phyloP scores from a whole-genome alignment of 139 green algal genomes.

The Chlorella sp. region DNA sequence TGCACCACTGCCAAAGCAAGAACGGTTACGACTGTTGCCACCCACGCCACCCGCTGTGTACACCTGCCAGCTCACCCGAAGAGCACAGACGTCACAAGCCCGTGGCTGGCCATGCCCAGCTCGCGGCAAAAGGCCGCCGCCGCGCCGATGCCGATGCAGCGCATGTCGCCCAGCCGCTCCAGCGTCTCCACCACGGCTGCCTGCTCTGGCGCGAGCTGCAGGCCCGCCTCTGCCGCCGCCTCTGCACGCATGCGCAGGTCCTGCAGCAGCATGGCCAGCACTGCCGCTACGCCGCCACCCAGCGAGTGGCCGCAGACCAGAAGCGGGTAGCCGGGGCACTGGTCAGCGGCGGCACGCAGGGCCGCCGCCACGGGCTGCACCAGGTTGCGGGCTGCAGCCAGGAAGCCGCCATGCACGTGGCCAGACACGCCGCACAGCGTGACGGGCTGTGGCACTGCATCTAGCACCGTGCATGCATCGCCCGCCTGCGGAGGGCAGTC shows the following conservation, averaged over 20 bases:
- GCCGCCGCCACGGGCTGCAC: constrained; percentile 25
- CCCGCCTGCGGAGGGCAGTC: not conserved
- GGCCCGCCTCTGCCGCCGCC: not conserved
- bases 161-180: constrained; percentile 10
- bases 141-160: constrained; percentile 16
- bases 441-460: not conserved
- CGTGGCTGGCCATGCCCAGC: constrained; percentile 12
- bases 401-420: constrained; percentile 23
- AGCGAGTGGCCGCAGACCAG: constrained; percentile 61
- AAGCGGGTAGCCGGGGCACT: constrained; percentile 59
- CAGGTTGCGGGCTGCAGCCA: constrained; percentile 28
- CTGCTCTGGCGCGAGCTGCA: not conserved
- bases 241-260: not conserved
- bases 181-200: not conserved
- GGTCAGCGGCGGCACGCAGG: constrained; percentile 30
- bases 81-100: constrained; percentile 6
- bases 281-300: constrained; percentile 42
- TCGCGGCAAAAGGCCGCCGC: constrained; percentile 12
- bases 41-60: not conserved
- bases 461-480: constrained; percentile 5
- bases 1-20: too few relatives aligned
- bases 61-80: constrained; percentile 1
- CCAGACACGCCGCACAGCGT: constrained; percentile 6
- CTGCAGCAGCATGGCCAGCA: constrained; percentile 19
- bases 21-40: not conserved